These are phyloP conservation scores for Trichoderma hamatum DNA, from an alignment of 2,329 filamentous ascomycete species.

Conservation along the genomic window DNA sequence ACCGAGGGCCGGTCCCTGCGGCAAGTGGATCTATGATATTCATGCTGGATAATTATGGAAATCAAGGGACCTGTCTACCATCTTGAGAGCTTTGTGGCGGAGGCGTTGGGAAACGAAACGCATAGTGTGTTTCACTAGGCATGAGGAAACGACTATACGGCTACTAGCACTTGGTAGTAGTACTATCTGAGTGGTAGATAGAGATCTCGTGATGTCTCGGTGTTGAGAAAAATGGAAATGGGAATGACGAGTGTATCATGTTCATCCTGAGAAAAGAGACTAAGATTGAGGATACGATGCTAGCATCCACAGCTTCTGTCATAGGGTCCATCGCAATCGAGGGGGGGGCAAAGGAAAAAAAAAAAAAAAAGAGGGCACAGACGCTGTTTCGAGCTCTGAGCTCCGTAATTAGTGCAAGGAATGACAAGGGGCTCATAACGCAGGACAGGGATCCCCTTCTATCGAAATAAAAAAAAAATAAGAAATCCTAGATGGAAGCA, in stretches of 20 bases:
- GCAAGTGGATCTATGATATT: slow-evolving; percentile 19
- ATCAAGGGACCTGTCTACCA: not conserved
- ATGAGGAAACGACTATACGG: not conserved
- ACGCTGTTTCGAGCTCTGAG: not conserved
- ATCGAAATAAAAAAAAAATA: not conserved
- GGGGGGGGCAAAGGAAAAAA: not conserved
- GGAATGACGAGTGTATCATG: not conserved
- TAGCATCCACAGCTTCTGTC: not conserved
- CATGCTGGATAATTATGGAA: not conserved
- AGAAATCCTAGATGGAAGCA: not conserved
- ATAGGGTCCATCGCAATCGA: not conserved
- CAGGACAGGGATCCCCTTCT: not conserved
- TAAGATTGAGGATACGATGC: not conserved
- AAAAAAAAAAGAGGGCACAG: not conserved
- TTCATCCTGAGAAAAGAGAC: not conserved
- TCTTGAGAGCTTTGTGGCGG: not conserved
- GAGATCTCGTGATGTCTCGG: no score
- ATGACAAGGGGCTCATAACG: slow-evolving; percentile 7
- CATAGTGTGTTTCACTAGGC: not conserved
- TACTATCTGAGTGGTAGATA: not conserved
- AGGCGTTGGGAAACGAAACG: not conserved
- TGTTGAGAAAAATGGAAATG: not conserved
- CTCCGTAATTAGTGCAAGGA: not conserved
- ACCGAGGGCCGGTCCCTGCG: not conserved
- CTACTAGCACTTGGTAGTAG: not conserved